Evolutionary conservation across 2,329 filamentous ascomycete species (phyloP).

Genomic region (Pseudogymnoascus sp.): DNA sequence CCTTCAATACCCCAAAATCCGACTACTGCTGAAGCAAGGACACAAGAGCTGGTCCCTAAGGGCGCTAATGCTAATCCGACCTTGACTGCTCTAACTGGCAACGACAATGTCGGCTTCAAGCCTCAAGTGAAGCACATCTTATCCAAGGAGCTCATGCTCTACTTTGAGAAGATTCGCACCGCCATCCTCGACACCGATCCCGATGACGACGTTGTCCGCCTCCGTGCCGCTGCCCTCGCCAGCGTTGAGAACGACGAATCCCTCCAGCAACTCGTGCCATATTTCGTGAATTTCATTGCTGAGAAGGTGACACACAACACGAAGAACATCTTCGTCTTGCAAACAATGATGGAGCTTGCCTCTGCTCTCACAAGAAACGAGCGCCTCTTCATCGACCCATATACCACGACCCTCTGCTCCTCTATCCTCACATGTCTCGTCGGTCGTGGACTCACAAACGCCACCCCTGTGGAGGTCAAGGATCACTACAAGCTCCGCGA

Average conservation of each 20-base stretch:
- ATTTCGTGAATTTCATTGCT: conserved; percentile 91
- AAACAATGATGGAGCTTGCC: conserved; percentile 86
- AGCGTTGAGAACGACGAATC: conserved; percentile 84
- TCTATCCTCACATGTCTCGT: conserved; percentile 88
- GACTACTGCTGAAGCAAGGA: conserved; percentile 72
- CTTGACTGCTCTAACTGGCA: conserved; percentile 72
- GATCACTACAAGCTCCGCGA: conserved; percentile 76
- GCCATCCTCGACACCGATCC: conserved; percentile 83
- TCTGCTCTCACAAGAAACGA: conserved; percentile 77
- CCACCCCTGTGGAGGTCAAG: conserved; percentile 43
- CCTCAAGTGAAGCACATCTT: conserved; percentile 93
- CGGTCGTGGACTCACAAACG: conserved; percentile 57
- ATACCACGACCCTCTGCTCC: conserved; percentile 62
- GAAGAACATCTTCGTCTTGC: conserved; percentile 80
- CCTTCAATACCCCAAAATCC: conserved; percentile 96
- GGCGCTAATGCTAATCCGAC: conserved; percentile 81
- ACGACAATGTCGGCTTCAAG: conserved; percentile 76
- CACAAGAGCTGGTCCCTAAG: conserved; percentile 81
- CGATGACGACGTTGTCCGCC: conserved; percentile 63
- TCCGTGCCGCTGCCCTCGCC: conserved; percentile 76
- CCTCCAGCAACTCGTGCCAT: conserved; percentile 89
- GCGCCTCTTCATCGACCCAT: conserved; percentile 62
- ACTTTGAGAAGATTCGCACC: conserved; percentile 90
- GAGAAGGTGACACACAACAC: conserved; percentile 93
- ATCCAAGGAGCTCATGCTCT: conserved; percentile 90